phyloP scores from a whole-genome alignment of 345 rosid species.

The Eutrema japonicum region DNA sequence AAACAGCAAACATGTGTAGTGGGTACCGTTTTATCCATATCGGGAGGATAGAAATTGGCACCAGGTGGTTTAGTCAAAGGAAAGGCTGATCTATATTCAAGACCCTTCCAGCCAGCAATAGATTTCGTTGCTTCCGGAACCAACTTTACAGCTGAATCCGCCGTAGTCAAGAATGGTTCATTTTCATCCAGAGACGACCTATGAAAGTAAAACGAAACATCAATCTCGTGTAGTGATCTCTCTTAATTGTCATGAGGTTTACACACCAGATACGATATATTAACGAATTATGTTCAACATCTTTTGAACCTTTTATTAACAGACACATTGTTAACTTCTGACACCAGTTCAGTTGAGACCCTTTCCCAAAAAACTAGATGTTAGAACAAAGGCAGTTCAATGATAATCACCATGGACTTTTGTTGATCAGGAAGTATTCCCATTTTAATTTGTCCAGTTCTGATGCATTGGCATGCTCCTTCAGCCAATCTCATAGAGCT shows the following conservation, averaged over 20 bases:
- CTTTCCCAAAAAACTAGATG: neutral
- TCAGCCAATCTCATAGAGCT: conserved; percentile 77
- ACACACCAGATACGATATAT: conserved; percentile 9
- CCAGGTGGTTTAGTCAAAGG: conserved; percentile 85
- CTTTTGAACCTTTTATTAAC: conserved; percentile 6
- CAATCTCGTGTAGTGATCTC: conserved; percentile 10
- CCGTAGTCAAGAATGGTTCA: conserved; percentile 80
- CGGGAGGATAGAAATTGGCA: conserved; percentile 95
- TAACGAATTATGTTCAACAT: neutral
- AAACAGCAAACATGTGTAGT: conserved; percentile 9
- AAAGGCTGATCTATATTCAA: conserved; percentile 82
- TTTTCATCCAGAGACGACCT: conserved; percentile 97
- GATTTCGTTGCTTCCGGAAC: conserved; percentile 69
- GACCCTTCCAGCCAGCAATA: conserved; percentile 85
- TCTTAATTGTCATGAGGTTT: conserved; percentile 10
- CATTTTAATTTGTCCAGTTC: conserved; percentile 71
- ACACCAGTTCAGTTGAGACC: conserved; percentile 5
- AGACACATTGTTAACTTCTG: conserved; percentile 2
- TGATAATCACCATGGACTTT: conserved; percentile 80
- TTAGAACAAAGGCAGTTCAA: conserved; percentile 20
- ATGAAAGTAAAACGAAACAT: conserved; percentile 37
- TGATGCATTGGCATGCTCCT: conserved; percentile 68
- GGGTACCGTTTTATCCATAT: conserved; percentile 86
- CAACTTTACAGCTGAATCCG: conserved; percentile 81
- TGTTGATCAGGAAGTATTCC: conserved; percentile 78